Percentiles rank a stretch among this genome's conserved stretches.
Conservation (phyloP, 2,329 filamentous ascomycete species). For the Cryphonectria carpinicola region DNA sequence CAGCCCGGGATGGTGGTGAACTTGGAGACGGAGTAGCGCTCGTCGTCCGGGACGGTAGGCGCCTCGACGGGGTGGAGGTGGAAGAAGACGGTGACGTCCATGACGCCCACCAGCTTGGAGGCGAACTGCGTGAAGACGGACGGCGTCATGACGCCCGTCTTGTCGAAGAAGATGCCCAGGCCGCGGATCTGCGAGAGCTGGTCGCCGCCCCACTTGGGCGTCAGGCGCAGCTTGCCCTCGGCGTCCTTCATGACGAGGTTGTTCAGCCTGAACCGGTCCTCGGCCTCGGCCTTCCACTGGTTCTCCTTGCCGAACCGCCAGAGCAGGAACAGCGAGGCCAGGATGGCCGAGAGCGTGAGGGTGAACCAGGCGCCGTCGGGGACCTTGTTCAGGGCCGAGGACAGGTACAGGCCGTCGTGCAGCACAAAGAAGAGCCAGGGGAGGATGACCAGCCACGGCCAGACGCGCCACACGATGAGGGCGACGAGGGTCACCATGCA, state of each 20-base stretch:
- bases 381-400: slow-evolving; percentile 70
- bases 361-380: slow-evolving; percentile 79
- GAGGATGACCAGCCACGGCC: slow-evolving; percentile 60
- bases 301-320: slow-evolving; percentile 81
- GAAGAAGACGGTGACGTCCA: slow-evolving; percentile 71
- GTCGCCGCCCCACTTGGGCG: slow-evolving; percentile 47
- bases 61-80: slow-evolving; percentile 66
- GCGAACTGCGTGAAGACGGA: slow-evolving; percentile 73
- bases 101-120: slow-evolving; percentile 67
- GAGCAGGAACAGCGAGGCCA: slow-evolving; percentile 67
- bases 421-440: slow-evolving; percentile 65
- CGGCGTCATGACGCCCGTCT: slow-evolving; percentile 67
- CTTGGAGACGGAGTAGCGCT: slow-evolving; percentile 50
- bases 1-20: slow-evolving; percentile 59
- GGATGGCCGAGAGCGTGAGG: slow-evolving; percentile 61
- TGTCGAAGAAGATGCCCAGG: slow-evolving; percentile 76
- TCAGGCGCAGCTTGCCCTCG: slow-evolving; percentile 38
- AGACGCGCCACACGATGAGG: slow-evolving; percentile 70
- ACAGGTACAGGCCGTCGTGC: slow-evolving; percentile 70
- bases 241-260: slow-evolving; percentile 36
- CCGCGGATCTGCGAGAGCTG: slow-evolving; percentile 53
- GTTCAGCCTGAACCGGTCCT: slow-evolving; percentile 58
- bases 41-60: slow-evolving; percentile 55
- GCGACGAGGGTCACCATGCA: slow-evolving; percentile 72
- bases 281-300: slow-evolving; percentile 71